Percentiles rank a stretch among this genome's conserved stretches.
These are phyloP conservation scores for Lipomyces orientalis DNA, from an alignment of 805 yeast species.

Conservation along the genomic window DNA sequence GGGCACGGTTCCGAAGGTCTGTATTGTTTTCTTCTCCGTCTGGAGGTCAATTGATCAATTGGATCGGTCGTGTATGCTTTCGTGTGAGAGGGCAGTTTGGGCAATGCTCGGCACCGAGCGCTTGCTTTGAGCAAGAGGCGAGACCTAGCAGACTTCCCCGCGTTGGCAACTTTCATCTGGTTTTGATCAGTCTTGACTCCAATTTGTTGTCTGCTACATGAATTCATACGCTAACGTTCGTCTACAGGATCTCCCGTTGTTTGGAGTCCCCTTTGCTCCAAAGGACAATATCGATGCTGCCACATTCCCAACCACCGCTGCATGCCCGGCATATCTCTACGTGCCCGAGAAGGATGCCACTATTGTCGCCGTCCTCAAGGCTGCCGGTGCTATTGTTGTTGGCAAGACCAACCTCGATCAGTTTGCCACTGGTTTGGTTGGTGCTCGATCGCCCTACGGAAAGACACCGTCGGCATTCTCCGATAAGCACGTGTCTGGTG, in stretches of 20 bases:
- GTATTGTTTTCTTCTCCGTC: not conserved
- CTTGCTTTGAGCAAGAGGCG: not conserved
- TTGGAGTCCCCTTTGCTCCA: slow-evolving; percentile 94
- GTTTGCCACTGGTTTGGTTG: slow-evolving; percentile 97
- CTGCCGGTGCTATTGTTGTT: slow-evolving; percentile 89
- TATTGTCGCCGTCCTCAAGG: slow-evolving; percentile 71
- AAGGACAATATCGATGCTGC: slow-evolving; percentile 93
- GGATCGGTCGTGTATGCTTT: not conserved
- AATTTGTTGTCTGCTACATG: not conserved
- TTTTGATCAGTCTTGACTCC: not conserved
- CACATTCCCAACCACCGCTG: slow-evolving; percentile 88
- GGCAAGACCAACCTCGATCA: slow-evolving; percentile 97
- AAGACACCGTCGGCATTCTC: slow-evolving; percentile 81
- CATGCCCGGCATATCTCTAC: slow-evolving; percentile 85
- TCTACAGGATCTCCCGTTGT: slow-evolving; percentile 57
- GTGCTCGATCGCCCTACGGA: slow-evolving; percentile 95
- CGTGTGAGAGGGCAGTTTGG: not conserved
- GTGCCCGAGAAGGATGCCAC: slow-evolving; percentile 74
- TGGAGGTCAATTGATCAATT: slow-evolving; percentile 6
- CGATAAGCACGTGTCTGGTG: slow-evolving; percentile 84
- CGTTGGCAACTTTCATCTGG: not conserved
- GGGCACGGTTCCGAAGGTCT: slow-evolving; percentile 52
- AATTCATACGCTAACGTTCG: slow-evolving; percentile 1
- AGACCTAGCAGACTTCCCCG: too few relatives aligned
- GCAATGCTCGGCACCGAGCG: too few relatives aligned